Evolutionary conservation across 768 basidiomycete genomes (phyloP), one percentile per base, ranked within the genome.

Genomic region (Boletellus ananiceps): DNA sequence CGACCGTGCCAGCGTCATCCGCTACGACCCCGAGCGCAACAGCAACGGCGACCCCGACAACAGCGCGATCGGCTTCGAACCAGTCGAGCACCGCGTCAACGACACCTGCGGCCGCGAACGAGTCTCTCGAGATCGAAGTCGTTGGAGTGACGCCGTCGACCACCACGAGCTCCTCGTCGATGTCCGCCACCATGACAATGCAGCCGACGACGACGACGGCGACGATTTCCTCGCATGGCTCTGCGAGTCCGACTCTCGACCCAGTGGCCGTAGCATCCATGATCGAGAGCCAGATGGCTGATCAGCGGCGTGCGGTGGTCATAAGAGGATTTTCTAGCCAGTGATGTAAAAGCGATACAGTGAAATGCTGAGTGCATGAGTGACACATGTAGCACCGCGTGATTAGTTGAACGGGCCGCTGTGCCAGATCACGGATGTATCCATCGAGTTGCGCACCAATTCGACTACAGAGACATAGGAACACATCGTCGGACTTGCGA

Each of bases 61-160:
- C 43, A 7, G 21, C 46, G 13, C 50, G 40, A 25, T 39, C 60
- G 40, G 16, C 54, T 23, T 14, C 13, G 50, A 47, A 38, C 6
- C n/a, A 11, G 15, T 32, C 29, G 27, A 51, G 50, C 9, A 38
- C 55, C 14, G 15, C 9, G 15, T 27, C 54, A 15, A 52, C 38
- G 16, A 23, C 19, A 12, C 41, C 39, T 6, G 39, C 46, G 21
- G 33, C n/a, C 9, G 36, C 48, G 31, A 50, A 45, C 11, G 45
- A 56, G 32, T 54, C 66, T 1, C 52, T 65, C 32, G 47, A 56
- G 35, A 36, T 65, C 7, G 61, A 65, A 37, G 33, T 65, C 18
- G 51, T 63, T 11, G 58, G 56, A 2, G 15, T 49, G 15, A 15
- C 40, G 16, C 19, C 44, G 12, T 50, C 60, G 7, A 34, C 25